Base-by-base conservation (phyloP, 2,329 filamentous ascomycete species). In the Chaetomiaceae sp. region DNA sequence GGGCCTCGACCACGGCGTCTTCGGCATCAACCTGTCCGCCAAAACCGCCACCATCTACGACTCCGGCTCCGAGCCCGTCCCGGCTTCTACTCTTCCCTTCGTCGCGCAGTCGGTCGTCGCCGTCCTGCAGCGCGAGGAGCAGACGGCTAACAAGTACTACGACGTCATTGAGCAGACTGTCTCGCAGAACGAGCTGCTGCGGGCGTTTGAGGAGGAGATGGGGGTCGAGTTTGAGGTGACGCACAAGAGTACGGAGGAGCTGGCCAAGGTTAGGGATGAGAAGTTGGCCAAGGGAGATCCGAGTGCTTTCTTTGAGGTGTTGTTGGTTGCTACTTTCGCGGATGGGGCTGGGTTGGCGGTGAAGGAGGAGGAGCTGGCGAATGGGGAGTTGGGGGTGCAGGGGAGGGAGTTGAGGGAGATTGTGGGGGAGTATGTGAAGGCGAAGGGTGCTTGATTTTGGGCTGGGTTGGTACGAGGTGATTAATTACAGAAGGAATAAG, bases 131-230 rank as follows among this genome's bases (percentile, higher is more conserved):
- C 72, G 64, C 23, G 71, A 74, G 1, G 69, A 71, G 0, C 67
- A 73, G 49, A 83, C 80, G 0, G 74, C 71, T 39, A 85, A 86
- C 63, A 70, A 76, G 55, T 78, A 80, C 64, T 63, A 86, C 38
- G 75, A 75, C 50, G 66, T 85, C 15, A 75, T 77, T 6, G 80
- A 76, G 3, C 78, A 83, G 55, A 74, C 73, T 23, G 75, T 75
- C 0, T 75, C 75, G 0, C 82, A 85, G 66, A 76, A 77, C 4
- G 71, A 83, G 54, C 66, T 86, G 1, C 63, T 85, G 1, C 65
- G 69, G 19, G 64, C 73, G 1, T 66, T 79, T 2, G 79, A 86
- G 66, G 74, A 76, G 47, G 68, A 73, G 12, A 79, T 76, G 0
- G 75, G 74, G 3, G 63, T 68, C 23, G 75, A 76, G 55, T 86